Evolutionary conservation across 1,284 basidiomycete species (phyloP).

Genomic region (Cryptococcus sp.): DNA sequence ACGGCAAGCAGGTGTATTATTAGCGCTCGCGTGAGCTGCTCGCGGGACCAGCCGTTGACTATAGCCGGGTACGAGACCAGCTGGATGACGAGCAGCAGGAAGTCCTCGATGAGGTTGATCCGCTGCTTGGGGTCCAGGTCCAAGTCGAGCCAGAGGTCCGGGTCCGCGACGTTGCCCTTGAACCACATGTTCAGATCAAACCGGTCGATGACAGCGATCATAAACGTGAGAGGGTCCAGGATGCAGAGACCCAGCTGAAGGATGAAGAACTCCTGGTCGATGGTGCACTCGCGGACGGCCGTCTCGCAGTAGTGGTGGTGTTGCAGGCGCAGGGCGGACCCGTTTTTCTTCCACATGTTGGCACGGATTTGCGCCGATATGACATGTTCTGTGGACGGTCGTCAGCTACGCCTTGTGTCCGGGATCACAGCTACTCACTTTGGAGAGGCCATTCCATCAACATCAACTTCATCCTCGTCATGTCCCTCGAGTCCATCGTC

Average conservation of each 20-base stretch:
- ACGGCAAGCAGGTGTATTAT: conserved; percentile 88
- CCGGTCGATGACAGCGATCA: conserved; percentile 84
- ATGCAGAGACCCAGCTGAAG: conserved; percentile 79
- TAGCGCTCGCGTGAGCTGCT: conserved; percentile 70
- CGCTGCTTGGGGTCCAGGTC: conserved; percentile 48
- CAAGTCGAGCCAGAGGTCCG: conserved; percentile 27
- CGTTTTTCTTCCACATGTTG: conserved; percentile 96
- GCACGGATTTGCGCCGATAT: conserved; percentile 88
- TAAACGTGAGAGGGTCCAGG: conserved; percentile 72
- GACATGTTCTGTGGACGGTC: conserved; percentile 31
- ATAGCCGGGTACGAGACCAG: conserved; percentile 79
- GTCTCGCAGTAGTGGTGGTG: conserved; percentile 96
- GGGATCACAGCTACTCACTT: conserved; percentile 57
- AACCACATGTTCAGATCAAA: conserved; percentile 82
- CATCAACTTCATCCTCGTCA: conserved; percentile 46
- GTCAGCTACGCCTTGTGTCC: not conserved
- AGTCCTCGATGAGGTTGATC: conserved; percentile 85
- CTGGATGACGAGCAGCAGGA: conserved; percentile 81
- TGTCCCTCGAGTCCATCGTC: conserved; percentile 9
- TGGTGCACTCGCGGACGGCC: conserved; percentile 90
- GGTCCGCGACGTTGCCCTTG: conserved; percentile 52
- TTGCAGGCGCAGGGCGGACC: conserved; percentile 91
- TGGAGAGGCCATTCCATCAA: conserved; percentile 80
- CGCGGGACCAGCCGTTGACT: conserved; percentile 67
- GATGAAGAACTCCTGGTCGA: conserved; percentile 93